Percentiles rank a stretch among this genome's conserved stretches.
phyloP scores from a whole-genome alignment of 2,329 filamentous ascomycete genomes.

The Myriangium duriaei region DNA sequence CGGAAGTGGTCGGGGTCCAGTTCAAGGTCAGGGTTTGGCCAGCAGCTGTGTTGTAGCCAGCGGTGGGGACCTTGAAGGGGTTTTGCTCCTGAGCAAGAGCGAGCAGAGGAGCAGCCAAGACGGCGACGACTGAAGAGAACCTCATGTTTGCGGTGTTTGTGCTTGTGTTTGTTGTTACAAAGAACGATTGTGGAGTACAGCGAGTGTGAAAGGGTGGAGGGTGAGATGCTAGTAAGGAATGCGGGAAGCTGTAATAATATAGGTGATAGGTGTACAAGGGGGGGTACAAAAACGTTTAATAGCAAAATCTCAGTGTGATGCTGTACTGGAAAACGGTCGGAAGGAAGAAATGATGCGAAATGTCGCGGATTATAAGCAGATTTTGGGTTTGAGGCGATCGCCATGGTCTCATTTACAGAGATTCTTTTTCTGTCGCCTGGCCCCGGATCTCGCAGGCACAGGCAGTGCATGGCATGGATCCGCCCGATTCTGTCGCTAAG shows the following conservation, averaged over 20 bases:
- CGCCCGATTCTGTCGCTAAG: too few species aligned
- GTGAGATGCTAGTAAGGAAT: neutral
- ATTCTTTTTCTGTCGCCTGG: too few species aligned
- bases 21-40: slow-evolving; percentile 34
- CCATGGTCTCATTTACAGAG: neutral
- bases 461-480: too few species aligned
- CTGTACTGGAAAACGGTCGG: neutral
- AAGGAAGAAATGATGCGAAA: neutral
- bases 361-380: neutral
- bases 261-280: neutral
- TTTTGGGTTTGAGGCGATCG: neutral
- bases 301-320: neutral
- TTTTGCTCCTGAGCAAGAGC: slow-evolving; percentile 29
- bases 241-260: neutral
- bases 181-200: neutral
- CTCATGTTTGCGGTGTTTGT: slow-evolving; percentile 29
- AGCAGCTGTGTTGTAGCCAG: slow-evolving; percentile 33
- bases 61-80: slow-evolving; percentile 34
- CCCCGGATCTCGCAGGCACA: too few species aligned
- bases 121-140: slow-evolving; percentile 31
- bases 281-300: neutral
- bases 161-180: neutral
- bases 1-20: slow-evolving; percentile 38
- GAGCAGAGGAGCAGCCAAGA: slow-evolving; percentile 32
- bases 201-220: neutral